A percentile compares a stretch with the other conserved stretches of the same genome.
Conservation (phyloP, 371 early-diverging fungal genomes). For the Zopfochytrium polystomum region DNA sequence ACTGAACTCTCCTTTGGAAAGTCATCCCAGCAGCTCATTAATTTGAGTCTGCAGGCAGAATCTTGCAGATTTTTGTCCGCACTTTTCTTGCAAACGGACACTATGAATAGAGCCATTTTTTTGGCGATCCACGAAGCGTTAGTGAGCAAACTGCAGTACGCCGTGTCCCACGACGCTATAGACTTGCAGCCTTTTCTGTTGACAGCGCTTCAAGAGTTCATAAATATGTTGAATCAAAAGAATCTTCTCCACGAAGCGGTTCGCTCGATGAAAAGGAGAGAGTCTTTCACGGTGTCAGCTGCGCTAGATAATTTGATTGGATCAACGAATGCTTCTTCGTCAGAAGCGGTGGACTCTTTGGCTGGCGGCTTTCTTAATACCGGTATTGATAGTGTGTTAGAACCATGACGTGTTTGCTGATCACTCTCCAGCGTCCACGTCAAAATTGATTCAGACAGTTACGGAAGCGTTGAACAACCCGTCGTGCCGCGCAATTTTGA, state of each 20-base stretch:
- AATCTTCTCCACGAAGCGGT: neutral
- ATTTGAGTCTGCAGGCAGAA: slow-evolving; percentile 1
- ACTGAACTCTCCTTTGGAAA: neutral
- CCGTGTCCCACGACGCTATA: neutral
- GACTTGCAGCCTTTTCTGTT: neutral
- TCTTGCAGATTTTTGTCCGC: neutral
- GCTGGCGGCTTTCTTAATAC: slow-evolving; percentile 3
- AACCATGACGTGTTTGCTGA: too few relatives aligned
- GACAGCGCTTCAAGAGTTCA: neutral
- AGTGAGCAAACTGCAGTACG: neutral
- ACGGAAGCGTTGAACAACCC: slow-evolving; percentile 58
- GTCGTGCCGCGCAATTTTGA: slow-evolving; percentile 66
- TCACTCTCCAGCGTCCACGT: too few relatives aligned
- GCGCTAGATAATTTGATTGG: neutral
- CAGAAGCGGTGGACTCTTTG: slow-evolving; percentile 3
- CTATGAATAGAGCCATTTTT: neutral
- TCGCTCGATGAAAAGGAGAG: neutral
- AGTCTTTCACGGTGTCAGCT: neutral
- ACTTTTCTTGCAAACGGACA: neutral
- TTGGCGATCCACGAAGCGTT: neutral
- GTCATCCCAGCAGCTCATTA: neutral
- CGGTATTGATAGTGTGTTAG: too few relatives aligned
- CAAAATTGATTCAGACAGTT: slow-evolving; percentile 61
- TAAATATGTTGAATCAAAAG: slow-evolving; percentile 2
- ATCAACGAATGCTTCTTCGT: slow-evolving; percentile 22